A percentile compares a stretch with the other conserved stretches of the same genome.
Evolutionary conservation across 2,329 filamentous ascomycete species (phyloP).

Genomic region (Xylaria arbuscula): DNA sequence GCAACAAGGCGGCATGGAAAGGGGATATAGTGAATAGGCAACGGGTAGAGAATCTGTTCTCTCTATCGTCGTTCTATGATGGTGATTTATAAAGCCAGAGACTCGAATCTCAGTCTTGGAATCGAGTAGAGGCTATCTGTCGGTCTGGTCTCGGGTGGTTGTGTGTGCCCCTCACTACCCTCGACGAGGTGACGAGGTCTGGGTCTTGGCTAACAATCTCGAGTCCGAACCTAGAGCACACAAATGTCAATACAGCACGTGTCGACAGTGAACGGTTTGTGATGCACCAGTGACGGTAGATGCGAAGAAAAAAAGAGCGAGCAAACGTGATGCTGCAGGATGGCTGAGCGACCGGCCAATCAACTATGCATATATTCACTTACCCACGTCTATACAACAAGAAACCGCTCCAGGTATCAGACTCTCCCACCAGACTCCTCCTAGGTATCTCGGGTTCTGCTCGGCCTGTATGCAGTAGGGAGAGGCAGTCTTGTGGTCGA

Average conservation of each 20-base stretch:
- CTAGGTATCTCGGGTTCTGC: neutral
- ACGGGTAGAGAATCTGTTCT: neutral
- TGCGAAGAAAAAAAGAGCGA: neutral
- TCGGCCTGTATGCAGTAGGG: neutral
- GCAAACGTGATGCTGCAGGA: neutral
- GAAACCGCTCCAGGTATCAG: neutral
- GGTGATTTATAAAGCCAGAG: neutral
- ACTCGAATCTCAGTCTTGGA: neutral
- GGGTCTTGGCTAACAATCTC: neutral
- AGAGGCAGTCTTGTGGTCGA: neutral
- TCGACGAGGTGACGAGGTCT: neutral
- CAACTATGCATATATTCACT: neutral
- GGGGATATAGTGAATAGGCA: neutral
- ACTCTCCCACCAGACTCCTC: neutral
- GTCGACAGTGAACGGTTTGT: constrained; percentile 1
- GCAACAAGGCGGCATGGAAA: neutral
- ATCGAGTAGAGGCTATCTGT: neutral
- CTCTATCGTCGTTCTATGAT: neutral
- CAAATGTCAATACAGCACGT: constrained; percentile 24
- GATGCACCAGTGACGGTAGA: neutral
- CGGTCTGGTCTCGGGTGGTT: neutral
- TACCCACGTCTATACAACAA: constrained; percentile 20
- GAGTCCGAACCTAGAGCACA: constrained; percentile 11
- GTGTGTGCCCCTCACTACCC: constrained; percentile 21
- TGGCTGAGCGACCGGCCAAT: neutral